phyloP scores from a whole-genome alignment of 805 yeast species.

The Candida bentonensis region DNA sequence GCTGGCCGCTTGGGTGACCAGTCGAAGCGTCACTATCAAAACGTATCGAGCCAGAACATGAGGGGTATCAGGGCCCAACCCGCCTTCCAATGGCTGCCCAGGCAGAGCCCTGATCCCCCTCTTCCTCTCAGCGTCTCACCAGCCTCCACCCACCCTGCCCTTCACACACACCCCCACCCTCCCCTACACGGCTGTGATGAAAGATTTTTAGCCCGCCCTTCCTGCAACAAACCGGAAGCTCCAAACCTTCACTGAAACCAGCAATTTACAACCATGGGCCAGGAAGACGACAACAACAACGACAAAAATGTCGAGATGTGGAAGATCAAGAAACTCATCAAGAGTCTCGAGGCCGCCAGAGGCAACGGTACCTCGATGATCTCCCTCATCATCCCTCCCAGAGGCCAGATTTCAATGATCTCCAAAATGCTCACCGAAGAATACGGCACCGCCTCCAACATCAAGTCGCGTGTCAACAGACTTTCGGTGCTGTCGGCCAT shows the following conservation, averaged over 20 bases:
- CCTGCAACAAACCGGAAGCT: too few species aligned
- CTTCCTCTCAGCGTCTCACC: background rate
- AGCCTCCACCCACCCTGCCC: background rate
- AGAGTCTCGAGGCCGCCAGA: constrained; percentile 76
- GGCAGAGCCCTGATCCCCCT: too few species aligned
- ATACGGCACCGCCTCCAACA: constrained; percentile 97
- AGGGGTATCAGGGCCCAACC: too few species aligned
- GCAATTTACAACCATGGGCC: background rate
- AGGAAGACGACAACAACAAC: constrained; percentile 45
- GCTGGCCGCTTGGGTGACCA: too few species aligned
- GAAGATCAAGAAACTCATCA: constrained; percentile 92
- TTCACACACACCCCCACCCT: too few species aligned
- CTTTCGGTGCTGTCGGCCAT: constrained; percentile 91
- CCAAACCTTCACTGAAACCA: background rate
- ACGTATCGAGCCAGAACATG: too few species aligned
- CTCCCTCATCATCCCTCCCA: constrained; percentile 89
- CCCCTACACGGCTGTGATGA: too few species aligned
- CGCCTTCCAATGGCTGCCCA: too few species aligned
- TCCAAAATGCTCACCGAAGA: constrained; percentile 94
- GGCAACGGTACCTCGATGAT: constrained; percentile 99
- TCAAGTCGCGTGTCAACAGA: constrained; percentile 95
- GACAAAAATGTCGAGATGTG: constrained; percentile 97
- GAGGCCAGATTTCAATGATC: constrained; percentile 76
- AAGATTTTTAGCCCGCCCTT: too few species aligned
- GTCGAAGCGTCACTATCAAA: too few species aligned